Base-by-base conservation (phyloP, 2,329 filamentous ascomycete genomes). In the Ceratocystis cubensis region DNA sequence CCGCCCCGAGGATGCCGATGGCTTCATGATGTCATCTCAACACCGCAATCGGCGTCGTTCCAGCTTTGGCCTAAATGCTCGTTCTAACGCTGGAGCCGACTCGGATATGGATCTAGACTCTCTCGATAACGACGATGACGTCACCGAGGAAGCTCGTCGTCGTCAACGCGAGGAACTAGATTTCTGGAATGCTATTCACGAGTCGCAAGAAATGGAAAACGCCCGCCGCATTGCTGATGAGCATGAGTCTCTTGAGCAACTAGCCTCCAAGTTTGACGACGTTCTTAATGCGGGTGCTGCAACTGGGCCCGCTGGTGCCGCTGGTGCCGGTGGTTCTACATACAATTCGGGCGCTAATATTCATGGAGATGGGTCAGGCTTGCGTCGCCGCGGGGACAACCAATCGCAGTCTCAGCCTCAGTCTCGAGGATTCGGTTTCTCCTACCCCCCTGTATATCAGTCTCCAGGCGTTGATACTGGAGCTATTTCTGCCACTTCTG, bases 1-100 rank as follows among this genome's bases (percentile, higher is more conserved):
- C 73, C 77, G 84, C 13, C 84, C 84, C 64, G 84, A 87, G 72
- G 84, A 87, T 73, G 84, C 84, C 67, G 80, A 86, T 65, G 84
- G 84, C 7, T 87, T 87, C 71, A 72, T 85, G 66, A 75, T 80
- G 70, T 83, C 82, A 7, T 75, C 78, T n/a, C 76, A 76, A 30
- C 75, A 74, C 22, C 70, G 70, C 3, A 37, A 37, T 37, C 75
- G 75, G 20, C 75, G 75, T 63, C 77, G 81, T 41, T 72, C 75
- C 1, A 53, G 48, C 13, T 13, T 8, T 53, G 48, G 13, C 25
- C 48, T 25, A 20, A 13, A 53, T 10, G 81, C 78, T 17, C 61
- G 64, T 37, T 28, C 44, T 13, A 56, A 67, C 45, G 66, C 59
- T 53, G 25, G 44, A 15, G 53, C 28, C 7, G 28, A 28, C 25